These are phyloP conservation scores for Vigna radiata DNA, from an alignment of 306 rosid species.

Conservation along the genomic window DNA sequence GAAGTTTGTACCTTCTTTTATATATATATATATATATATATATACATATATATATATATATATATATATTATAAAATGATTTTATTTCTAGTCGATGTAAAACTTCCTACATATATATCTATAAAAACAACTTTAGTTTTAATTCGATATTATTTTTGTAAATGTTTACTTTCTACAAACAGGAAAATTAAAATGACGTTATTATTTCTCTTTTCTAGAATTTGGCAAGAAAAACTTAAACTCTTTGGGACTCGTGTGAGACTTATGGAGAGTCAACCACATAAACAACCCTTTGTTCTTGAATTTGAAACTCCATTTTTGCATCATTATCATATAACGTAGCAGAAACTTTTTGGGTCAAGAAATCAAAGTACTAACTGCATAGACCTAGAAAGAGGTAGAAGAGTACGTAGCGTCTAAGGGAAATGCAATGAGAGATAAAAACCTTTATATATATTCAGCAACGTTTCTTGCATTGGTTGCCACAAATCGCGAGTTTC, in stretches of 20 bases:
- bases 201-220: too few relatives aligned
- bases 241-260: neutral
- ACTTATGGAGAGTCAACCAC: conserved; percentile 2
- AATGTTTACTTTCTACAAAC: too few relatives aligned
- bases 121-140: too few relatives aligned
- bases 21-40: too few relatives aligned
- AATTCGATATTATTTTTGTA: too few relatives aligned
- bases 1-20: too few relatives aligned
- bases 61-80: too few relatives aligned
- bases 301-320: neutral
- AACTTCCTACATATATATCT: too few relatives aligned
- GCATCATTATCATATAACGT: neutral
- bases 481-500: conserved; percentile 32
- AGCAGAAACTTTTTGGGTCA: conserved; percentile 11
- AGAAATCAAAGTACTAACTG: conserved; percentile 12
- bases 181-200: too few relatives aligned
- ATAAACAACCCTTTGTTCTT: conserved; percentile 20
- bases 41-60: too few relatives aligned
- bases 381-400: conserved; percentile 48
- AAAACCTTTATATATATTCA: conserved; percentile 34
- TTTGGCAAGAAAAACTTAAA: too few relatives aligned
- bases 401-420: conserved; percentile 64
- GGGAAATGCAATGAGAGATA: conserved; percentile 40
- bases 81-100: too few relatives aligned
- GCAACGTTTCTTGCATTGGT: conserved; percentile 35